phyloP scores from a whole-genome alignment of 2,329 filamentous ascomycete genomes.

The Tetracladium maxilliforme region DNA sequence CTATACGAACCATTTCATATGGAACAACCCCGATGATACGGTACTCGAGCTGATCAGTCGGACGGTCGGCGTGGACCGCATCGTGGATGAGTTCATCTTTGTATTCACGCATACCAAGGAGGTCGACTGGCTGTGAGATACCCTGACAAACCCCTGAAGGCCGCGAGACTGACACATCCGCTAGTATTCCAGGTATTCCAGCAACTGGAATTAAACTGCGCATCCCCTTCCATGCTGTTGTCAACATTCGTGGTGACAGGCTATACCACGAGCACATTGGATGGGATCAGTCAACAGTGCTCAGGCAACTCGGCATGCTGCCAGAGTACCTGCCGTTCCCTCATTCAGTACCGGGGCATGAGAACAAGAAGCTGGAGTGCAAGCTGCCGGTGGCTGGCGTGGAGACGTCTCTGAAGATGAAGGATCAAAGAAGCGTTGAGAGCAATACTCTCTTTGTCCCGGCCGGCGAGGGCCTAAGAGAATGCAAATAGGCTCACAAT shows the following conservation, averaged over 20 bases:
- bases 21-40: conserved; percentile 54
- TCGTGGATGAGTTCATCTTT: conserved; percentile 58
- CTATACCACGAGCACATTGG: conserved; percentile 58
- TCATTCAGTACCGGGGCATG: conserved; percentile 30
- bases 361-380: no score
- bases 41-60: conserved; percentile 55
- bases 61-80: conserved; percentile 55
- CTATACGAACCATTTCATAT: conserved; percentile 63
- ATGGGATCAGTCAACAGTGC: conserved; percentile 52
- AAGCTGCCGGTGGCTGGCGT: no score
- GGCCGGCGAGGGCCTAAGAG: no score
- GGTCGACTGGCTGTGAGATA: conserved; percentile 55
- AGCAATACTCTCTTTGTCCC: no score
- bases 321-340: conserved; percentile 52
- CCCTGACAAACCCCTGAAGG: neutral
- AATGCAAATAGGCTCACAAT: no score
- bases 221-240: conserved; percentile 50
- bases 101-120: conserved; percentile 45
- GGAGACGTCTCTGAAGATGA: no score
- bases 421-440: no score
- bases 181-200: conserved; percentile 40
- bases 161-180: neutral
- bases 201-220: conserved; percentile 36
- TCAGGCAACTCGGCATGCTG: conserved; percentile 46
- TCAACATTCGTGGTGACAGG: conserved; percentile 53